A percentile compares a stretch with the other conserved stretches of the same genome.
Conservation (phyloP, 1,284 basidiomycete species). For the Apiotrichum mycotoxinovorans region DNA sequence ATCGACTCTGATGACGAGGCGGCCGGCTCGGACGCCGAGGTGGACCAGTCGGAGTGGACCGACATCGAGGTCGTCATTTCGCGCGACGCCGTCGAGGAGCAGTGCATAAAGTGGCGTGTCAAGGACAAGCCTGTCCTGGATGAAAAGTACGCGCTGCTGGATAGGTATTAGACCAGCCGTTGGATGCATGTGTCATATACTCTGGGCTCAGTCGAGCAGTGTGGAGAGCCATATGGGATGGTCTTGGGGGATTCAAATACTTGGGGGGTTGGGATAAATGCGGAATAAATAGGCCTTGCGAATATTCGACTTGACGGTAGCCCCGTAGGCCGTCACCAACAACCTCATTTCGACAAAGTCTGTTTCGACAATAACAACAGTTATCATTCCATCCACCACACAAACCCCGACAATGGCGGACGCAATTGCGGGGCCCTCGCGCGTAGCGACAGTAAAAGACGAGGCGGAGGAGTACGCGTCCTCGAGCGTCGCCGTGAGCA, state of each 20-base stretch:
- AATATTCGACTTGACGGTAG: neutral
- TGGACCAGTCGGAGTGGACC: conserved; percentile 34
- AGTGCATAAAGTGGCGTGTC: conserved; percentile 39
- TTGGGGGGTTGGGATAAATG: neutral
- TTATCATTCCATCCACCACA: neutral
- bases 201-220: too few species aligned
- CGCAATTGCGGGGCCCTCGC: conserved; percentile 18
- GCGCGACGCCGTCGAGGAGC: conserved; percentile 64
- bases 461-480: conserved; percentile 23
- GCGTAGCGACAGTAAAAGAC: conserved; percentile 22
- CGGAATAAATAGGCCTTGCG: neutral
- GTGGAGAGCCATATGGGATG: too few species aligned
- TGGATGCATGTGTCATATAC: neutral
- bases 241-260: neutral
- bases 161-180: conserved; percentile 4
- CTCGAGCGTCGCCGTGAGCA: conserved; percentile 3
- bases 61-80: conserved; percentile 57
- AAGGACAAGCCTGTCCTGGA: conserved; percentile 39
- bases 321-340: neutral
- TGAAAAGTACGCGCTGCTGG: conserved; percentile 35
- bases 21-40: conserved; percentile 1
- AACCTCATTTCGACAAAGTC: neutral
- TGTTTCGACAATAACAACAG: neutral
- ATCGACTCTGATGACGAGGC: conserved; percentile 24
- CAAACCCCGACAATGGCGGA: conserved; percentile 7